Conservation (phyloP, 2,329 filamentous ascomycete species). For the Arthroderma sp. region DNA sequence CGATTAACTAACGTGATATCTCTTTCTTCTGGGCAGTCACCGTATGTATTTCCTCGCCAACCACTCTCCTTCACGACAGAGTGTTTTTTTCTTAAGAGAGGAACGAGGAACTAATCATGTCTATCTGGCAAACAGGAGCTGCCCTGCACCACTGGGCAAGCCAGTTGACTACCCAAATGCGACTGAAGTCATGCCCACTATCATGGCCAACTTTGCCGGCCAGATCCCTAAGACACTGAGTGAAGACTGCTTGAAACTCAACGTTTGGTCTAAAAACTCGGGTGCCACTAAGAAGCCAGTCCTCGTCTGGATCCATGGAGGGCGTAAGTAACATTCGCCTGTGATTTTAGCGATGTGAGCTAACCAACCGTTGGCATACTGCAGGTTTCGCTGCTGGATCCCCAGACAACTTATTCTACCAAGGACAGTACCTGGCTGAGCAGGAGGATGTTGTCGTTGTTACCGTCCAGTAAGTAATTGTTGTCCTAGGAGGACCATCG, state of each 20-base stretch:
- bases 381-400: constrained; percentile 21
- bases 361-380: neutral
- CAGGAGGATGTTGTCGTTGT: constrained; percentile 6
- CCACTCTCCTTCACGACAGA: no score
- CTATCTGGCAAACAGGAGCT: no score
- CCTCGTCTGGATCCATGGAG: constrained; percentile 6
- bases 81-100: no score
- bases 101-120: no score
- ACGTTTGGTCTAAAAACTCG: constrained; percentile 5
- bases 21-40: no score
- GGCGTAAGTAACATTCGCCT: constrained; percentile 1
- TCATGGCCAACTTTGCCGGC: constrained; percentile 5
- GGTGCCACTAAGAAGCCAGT: constrained; percentile 2
- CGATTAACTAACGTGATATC: no score
- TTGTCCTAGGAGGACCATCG: constrained; percentile 28
- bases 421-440: constrained; percentile 3
- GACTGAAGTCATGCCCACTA: constrained; percentile 1
- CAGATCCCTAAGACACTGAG: constrained; percentile 4
- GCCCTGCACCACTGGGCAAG: neutral
- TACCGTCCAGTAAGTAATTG: constrained; percentile 14
- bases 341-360: constrained; percentile 13
- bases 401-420: constrained; percentile 5
- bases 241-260: constrained; percentile 7
- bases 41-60: no score
- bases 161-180: constrained; percentile 5